These are phyloP conservation scores for Cytidiella melzeri DNA, from an alignment of 768 basidiomycete species.

Conservation along the genomic window DNA sequence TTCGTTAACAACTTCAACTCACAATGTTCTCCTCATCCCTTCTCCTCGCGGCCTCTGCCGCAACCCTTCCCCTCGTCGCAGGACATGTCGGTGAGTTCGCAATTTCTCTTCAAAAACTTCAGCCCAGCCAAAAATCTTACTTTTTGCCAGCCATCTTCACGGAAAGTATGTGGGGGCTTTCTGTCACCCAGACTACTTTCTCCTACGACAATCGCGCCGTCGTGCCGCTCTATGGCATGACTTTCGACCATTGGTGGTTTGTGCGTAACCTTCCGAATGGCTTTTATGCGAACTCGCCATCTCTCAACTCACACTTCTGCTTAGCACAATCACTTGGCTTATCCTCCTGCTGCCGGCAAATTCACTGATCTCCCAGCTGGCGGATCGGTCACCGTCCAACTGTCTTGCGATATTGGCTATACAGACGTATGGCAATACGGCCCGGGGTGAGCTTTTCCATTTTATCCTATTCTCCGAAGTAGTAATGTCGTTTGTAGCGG, in stretches of 20 bases:
- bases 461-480: not conserved
- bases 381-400: slow-evolving; percentile 43
- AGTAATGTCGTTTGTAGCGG: slow-evolving; percentile 15
- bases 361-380: slow-evolving; percentile 48
- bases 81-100: not conserved
- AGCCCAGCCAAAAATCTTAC: no score
- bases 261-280: not conserved
- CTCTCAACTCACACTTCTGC: not conserved
- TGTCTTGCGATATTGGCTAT: slow-evolving; percentile 50
- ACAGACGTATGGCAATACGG: slow-evolving; percentile 66
- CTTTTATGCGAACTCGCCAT: not conserved
- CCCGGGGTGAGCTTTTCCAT: slow-evolving; percentile 30
- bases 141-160: slow-evolving; percentile 40
- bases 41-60: not conserved
- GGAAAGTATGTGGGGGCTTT: slow-evolving; percentile 63
- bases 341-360: slow-evolving; percentile 27
- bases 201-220: slow-evolving; percentile 62
- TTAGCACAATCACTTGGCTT: slow-evolving; percentile 26
- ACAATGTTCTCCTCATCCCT: not conserved
- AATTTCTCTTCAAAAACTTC: no score
- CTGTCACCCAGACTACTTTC: slow-evolving; percentile 50
- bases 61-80: not conserved
- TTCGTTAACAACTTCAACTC: not conserved
- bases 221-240: slow-evolving; percentile 30
- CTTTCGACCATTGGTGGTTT: slow-evolving; percentile 51